Conservation (phyloP, 768 basidiomycete species). For the Cystobasidium tubakii region DNA sequence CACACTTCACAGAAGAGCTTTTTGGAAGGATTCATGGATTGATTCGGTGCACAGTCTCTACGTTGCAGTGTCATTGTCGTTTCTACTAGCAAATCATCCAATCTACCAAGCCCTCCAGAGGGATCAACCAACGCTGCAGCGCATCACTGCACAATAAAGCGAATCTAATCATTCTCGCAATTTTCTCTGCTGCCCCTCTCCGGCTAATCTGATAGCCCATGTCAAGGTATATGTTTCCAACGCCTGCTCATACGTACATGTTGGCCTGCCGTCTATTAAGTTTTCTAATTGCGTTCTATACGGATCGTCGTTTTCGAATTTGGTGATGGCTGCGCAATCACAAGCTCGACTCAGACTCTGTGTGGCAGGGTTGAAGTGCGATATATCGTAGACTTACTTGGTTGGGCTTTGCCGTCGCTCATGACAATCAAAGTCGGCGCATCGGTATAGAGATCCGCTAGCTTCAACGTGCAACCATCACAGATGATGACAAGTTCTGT, state of each 20-base stretch:
- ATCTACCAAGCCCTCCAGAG: too few species aligned
- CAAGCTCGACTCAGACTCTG: too few species aligned
- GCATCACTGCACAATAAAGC: not conserved
- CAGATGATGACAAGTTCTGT: slow-evolving; percentile 38
- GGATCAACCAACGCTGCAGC: not conserved
- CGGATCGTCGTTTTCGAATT: slow-evolving; percentile 76
- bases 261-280: slow-evolving; percentile 23
- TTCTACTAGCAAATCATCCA: not conserved
- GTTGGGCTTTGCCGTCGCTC: not conserved
- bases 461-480: slow-evolving; percentile 38
- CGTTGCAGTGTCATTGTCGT: not conserved
- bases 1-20: slow-evolving; percentile 27
- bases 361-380: too few species aligned
- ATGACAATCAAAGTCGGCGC: slow-evolving; percentile 26
- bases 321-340: slow-evolving; percentile 59
- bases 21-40: slow-evolving; percentile 32
- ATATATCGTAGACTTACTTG: slow-evolving; percentile 16
- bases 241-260: slow-evolving; percentile 38
- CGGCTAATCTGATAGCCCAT: slow-evolving; percentile 41
- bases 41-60: not conserved
- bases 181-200: slow-evolving; percentile 23
- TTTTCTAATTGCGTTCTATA: slow-evolving; percentile 53
- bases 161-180: not conserved
- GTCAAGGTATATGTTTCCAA: slow-evolving; percentile 41
- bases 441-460: slow-evolving; percentile 31